Conservation (phyloP, 768 basidiomycete genomes). For the Lactifluus echinatus region DNA sequence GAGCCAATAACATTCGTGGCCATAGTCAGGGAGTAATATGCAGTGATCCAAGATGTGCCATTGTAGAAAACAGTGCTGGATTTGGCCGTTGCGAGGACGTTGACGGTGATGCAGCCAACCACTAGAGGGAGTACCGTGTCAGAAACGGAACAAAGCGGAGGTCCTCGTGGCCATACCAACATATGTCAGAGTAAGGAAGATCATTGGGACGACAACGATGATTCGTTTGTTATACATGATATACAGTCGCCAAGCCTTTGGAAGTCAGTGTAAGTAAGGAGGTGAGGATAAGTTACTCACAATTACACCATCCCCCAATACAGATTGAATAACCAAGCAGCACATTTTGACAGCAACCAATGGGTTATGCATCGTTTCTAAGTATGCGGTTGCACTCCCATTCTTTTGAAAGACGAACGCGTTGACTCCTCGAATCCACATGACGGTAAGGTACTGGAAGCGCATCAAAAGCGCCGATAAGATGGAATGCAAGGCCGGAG, state of each 20-base stretch:
- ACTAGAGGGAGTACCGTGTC: not conserved
- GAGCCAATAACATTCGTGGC: not conserved
- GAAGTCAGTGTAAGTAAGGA: not conserved
- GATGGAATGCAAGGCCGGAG: too few relatives aligned
- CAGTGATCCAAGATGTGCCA: not conserved
- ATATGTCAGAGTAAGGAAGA: not conserved
- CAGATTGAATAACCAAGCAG: too few relatives aligned
- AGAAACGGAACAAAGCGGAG: not conserved
- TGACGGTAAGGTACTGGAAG: too few relatives aligned
- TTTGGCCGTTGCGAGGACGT: too few relatives aligned
- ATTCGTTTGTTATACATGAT: not conserved
- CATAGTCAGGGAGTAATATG: not conserved
- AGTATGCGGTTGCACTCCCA: too few relatives aligned
- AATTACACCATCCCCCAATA: too few relatives aligned
- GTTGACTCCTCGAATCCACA: too few relatives aligned
- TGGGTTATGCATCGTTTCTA: too few relatives aligned
- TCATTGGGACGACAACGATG: not conserved
- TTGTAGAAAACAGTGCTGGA: not conserved
- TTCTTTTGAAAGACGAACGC: too few relatives aligned
- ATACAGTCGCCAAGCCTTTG: constrained; percentile 3
- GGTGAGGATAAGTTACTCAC: too few relatives aligned
- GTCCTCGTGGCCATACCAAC: not conserved
- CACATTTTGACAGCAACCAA: too few relatives aligned
- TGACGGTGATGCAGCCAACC: not conserved
- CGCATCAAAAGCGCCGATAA: too few relatives aligned